These are phyloP conservation scores for Rhytidiadelphus loreus DNA, from an alignment of 225 moss, liverwort and hornwort genomes.

Conservation along the genomic window DNA sequence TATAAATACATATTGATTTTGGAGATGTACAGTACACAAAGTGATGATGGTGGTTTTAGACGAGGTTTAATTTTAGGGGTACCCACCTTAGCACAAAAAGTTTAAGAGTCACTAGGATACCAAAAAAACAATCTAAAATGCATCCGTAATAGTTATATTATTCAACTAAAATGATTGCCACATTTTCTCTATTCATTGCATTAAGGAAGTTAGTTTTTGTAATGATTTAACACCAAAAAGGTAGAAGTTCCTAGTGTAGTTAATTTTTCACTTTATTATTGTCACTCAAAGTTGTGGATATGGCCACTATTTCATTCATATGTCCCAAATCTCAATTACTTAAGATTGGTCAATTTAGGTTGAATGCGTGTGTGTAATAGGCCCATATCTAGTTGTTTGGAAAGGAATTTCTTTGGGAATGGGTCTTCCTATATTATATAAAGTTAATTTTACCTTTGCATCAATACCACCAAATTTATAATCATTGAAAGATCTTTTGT, in stretches of 20 bases:
- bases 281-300: neutral
- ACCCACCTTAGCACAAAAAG: accelerated
- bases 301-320: neutral
- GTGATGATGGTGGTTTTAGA: neutral
- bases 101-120: neutral
- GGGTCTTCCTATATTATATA: neutral
- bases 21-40: too few species aligned
- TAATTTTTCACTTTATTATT: neutral
- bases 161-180: neutral
- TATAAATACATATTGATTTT: neutral
- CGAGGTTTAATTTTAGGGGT: neutral
- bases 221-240: accelerated
- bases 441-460: neutral
- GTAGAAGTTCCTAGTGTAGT: accelerated
- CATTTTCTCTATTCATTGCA: neutral
- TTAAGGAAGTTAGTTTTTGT: neutral
- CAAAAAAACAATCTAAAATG: neutral
- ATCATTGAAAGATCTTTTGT: neutral
- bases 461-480: neutral
- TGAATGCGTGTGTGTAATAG: neutral
- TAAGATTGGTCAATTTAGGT: neutral
- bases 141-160: too few species aligned
- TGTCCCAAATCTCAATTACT: neutral
- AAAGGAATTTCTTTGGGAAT: accelerated
- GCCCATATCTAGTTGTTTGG: accelerated